phyloP scores from a whole-genome alignment of 257 asterid species.

The Mitragyna speciosa region DNA sequence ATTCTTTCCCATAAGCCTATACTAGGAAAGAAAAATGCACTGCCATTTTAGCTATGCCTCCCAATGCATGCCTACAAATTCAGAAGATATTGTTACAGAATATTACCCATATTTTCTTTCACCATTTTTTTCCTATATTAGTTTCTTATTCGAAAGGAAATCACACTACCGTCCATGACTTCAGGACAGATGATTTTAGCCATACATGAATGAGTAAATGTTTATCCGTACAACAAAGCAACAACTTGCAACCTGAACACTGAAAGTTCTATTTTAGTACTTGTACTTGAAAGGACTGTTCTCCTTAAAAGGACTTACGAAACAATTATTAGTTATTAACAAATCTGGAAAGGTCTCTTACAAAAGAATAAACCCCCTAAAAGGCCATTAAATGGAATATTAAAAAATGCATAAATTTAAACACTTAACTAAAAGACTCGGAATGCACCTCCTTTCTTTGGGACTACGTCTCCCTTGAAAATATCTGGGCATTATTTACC shows the following conservation, averaged over 20 bases:
- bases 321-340: neutral
- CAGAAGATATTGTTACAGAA: neutral
- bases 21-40: neutral
- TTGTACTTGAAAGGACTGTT: neutral
- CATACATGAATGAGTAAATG: neutral
- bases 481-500: neutral
- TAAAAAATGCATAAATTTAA: no score
- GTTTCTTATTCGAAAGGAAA: neutral
- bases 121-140: neutral
- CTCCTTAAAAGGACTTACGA: neutral
- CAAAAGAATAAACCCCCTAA: neutral
- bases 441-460: neutral
- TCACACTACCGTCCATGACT: neutral
- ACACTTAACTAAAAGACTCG: neutral
- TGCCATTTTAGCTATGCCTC: neutral
- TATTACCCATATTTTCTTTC: neutral
- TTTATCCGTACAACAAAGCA: neutral
- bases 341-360: neutral
- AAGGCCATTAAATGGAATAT: neutral
- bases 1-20: neutral
- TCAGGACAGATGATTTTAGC: neutral
- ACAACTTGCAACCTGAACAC: neutral
- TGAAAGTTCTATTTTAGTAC: neutral
- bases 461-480: neutral
- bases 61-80: neutral